Percentiles rank a stretch among this genome's conserved stretches.
phyloP scores from a whole-genome alignment of 1,284 basidiomycete genomes.

The Tausonia pullulans region DNA sequence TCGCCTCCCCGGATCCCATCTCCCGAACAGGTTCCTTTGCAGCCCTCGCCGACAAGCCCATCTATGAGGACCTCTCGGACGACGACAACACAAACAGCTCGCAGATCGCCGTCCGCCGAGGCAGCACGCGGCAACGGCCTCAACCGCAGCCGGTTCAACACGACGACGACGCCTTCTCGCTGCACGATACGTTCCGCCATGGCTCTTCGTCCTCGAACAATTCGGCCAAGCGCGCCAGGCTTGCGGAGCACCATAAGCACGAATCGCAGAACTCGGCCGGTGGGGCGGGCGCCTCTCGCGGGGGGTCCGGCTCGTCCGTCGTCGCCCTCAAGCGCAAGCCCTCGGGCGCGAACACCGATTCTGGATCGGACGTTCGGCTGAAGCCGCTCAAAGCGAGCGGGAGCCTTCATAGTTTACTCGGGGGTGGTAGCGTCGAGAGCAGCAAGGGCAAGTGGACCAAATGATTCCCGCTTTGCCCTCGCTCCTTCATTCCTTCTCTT shows the following conservation, averaged over 20 bases:
- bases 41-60: constrained; percentile 21
- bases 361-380: not conserved
- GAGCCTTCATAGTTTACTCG: too few species aligned
- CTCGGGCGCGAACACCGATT: not conserved
- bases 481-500: too few species aligned
- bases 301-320: constrained; percentile 1
- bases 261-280: constrained; percentile 11
- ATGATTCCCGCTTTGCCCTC: not conserved
- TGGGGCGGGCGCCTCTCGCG: not conserved
- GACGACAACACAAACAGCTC: constrained; percentile 56
- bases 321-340: constrained; percentile 8
- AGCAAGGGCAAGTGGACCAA: not conserved
- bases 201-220: not conserved
- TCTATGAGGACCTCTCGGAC: constrained; percentile 37
- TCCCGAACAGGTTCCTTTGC: not conserved
- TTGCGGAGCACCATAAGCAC: constrained; percentile 5
- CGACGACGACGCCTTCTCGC: constrained; percentile 6
- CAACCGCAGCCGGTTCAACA: constrained; percentile 13
- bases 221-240: not conserved
- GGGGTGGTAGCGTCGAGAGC: not conserved
- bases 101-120: not conserved
- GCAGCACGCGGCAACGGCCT: constrained; percentile 1
- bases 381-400: not conserved
- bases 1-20: constrained; percentile 1
- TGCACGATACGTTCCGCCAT: not conserved